A percentile compares a stretch with the other conserved stretches of the same genome.
Evolutionary conservation across 805 yeast genomes (phyloP).

Genomic region (Kodamaea sagamina): DNA sequence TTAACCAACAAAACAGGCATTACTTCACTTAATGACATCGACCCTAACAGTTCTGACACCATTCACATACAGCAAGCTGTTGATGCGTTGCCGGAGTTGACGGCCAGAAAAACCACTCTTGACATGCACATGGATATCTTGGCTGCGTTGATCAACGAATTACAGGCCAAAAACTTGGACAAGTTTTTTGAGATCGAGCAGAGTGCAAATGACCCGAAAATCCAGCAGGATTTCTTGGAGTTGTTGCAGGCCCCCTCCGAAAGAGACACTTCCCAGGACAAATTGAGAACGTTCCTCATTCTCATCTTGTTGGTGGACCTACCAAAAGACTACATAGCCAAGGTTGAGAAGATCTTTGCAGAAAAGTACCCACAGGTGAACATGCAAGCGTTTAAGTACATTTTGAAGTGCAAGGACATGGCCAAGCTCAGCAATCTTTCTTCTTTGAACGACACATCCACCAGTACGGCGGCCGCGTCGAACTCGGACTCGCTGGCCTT

Average conservation of each 20-base stretch:
- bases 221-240: slow-evolving; percentile 59
- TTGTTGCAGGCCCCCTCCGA: slow-evolving; percentile 53
- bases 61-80: slow-evolving; percentile 80
- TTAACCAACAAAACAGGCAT: slow-evolving; percentile 77
- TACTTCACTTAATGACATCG: slow-evolving; percentile 72
- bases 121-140: slow-evolving; percentile 98
- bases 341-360: slow-evolving; percentile 64
- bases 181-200: slow-evolving; percentile 94
- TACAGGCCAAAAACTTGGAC: slow-evolving; percentile 86
- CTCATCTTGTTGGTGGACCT: slow-evolving; percentile 52
- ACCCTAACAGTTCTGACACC: slow-evolving; percentile 61
- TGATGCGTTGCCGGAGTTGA: slow-evolving; percentile 87
- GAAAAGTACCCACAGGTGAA: slow-evolving; percentile 54
- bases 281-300: slow-evolving; percentile 86
- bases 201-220: slow-evolving; percentile 62
- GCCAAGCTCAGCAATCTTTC: slow-evolving; percentile 47
- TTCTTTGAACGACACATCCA: slow-evolving; percentile 29
- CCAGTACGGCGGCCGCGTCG: slow-evolving; percentile 31
- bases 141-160: slow-evolving; percentile 75
- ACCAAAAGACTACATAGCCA: slow-evolving; percentile 35
- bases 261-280: slow-evolving; percentile 70
- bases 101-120: slow-evolving; percentile 81
- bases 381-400: slow-evolving; percentile 65
- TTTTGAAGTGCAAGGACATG: slow-evolving; percentile 79
- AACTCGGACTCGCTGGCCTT: slow-evolving; percentile 54